Evolutionary conservation across 1,284 basidiomycete species (phyloP).

Genomic region (Apiotrichum akiyoshidainum): DNA sequence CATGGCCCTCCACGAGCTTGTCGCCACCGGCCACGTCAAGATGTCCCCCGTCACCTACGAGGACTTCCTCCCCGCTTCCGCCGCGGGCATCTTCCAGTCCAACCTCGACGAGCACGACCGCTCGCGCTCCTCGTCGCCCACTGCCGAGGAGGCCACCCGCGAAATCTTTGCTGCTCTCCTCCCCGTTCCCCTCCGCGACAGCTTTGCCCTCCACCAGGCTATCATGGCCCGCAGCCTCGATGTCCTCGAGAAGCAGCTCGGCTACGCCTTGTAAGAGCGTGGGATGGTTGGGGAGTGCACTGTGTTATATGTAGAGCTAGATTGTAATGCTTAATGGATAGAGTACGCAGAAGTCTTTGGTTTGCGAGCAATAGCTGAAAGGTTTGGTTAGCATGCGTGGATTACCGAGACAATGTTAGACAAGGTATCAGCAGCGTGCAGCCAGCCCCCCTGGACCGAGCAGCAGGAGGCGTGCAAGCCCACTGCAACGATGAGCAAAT

Average conservation of each 20-base stretch:
- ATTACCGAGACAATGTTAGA: too few relatives aligned
- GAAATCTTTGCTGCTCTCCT: slow-evolving; percentile 27
- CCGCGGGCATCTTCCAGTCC: slow-evolving; percentile 53
- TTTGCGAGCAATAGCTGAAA: too few relatives aligned
- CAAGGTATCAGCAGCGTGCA: too few relatives aligned
- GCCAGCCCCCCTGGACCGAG: too few relatives aligned
- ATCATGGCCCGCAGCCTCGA: slow-evolving; percentile 19
- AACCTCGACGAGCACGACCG: slow-evolving; percentile 39
- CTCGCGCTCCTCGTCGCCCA: slow-evolving; percentile 14
- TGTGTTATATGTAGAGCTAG: background rate
- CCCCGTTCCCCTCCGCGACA: slow-evolving; percentile 25
- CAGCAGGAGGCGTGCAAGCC: too few relatives aligned
- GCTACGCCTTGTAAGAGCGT: slow-evolving; percentile 3
- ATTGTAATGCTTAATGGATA: background rate
- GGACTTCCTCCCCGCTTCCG: slow-evolving; percentile 52
- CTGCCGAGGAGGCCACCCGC: slow-evolving; percentile 8
- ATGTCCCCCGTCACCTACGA: slow-evolving; percentile 51
- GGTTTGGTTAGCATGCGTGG: too few relatives aligned
- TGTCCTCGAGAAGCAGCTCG: slow-evolving; percentile 11
- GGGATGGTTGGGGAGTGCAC: background rate
- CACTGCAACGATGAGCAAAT: too few relatives aligned
- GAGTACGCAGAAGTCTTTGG: background rate
- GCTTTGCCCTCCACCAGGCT: slow-evolving; percentile 30
- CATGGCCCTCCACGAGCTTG: slow-evolving; percentile 24
- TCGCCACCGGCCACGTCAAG: slow-evolving; percentile 35